Evolutionary conservation across 2,329 filamentous ascomycete genomes (phyloP), one percentile per base, ranked within the genome.

Genomic region (Claviceps citrina): DNA sequence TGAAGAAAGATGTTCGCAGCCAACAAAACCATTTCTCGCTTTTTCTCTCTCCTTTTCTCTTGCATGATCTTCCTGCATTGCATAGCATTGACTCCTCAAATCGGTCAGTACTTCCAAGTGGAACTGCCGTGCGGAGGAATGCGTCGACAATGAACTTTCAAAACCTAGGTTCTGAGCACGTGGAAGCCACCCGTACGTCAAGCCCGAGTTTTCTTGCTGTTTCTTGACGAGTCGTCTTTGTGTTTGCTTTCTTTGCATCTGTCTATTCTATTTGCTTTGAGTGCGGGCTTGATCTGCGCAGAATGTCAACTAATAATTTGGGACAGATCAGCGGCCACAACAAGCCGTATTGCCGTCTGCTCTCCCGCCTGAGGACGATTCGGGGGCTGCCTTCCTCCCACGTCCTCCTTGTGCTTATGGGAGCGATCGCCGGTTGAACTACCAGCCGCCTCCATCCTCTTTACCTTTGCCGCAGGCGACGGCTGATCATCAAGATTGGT

Each of bases 111-210:
- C 49, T 42, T 46, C 43, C 47, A 49, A 56, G 55, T 59, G 54
- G 54, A 57, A 50, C 46, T 48, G 50, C 46, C 39, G 40, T 46
- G 40, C 49, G 48, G 42, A 35, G 40, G 39, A 39, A 44, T 43
- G 42, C 49, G 27, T 39, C 43, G 43, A 59, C 45, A 49, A 65
- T 65, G 62, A 63, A 58, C 49, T 55, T 54, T 47, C 57, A 58
- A 50, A 55, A 54, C 46, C 43, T 51, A 43, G 52, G 56, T 51
- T 55, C 55, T 46, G 54, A 62, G 44, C 49, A 55, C 53, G 54
- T 58, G 48, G 59, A 62, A 53, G 52, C 50, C 47, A 47, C 52
- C 47, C 55, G 60, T 62, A 61, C 50, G 58, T 59, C 38, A 41
- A 46, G 34, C 42, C 31, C 33, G 33, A 37, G 20, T 13, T 3